Evolutionary conservation across 805 yeast genomes (phyloP), one percentile per base, ranked within the genome.

Genomic region (Zygosaccharomyces lentus): DNA sequence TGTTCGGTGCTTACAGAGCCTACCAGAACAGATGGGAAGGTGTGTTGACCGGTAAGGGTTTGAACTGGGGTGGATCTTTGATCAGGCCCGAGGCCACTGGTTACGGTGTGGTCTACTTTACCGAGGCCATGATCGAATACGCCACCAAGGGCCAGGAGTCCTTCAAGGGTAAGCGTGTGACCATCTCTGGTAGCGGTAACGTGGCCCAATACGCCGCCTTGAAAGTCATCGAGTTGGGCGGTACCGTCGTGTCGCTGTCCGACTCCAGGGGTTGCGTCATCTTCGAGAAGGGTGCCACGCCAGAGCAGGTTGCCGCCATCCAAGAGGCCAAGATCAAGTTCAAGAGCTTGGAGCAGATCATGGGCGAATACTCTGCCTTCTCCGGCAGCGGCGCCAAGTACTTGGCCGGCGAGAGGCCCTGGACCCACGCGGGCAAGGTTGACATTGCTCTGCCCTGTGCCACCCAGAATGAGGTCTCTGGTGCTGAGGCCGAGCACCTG

Each of bases 41-140:
- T 79, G 95, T 91, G 43, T 78, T 91, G 62, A 91, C 99, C 68
- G 99, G 99, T 73, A 91, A 91, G 78, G 97, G 97, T 65, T 78
- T 90, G 66, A 75, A 84, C 69, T 93, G 97, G 96, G 99, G 99
- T 80, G 99, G 98, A 65, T 91, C 98, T 63, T 78, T 91, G 69
- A 90, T 91, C 74, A 86, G 99, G 75, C 96, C 98, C 57, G 99
- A 91, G 81, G 99, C 99, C 56, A 91, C 99, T 53, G 99, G 99
- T 72, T 91, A 83, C 78, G 99, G 99, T 75, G 75, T 87, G 50
- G 91, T 91, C 55, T 91, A 91, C 83, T 91, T 87, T 77, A 95
- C 90, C 57, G 96, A 89, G 75, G 88, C 91, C 76, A 91, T 91
- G 96, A 87, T 91, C 70, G 93, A 87, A 74, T 82, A 82, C 70